phyloP scores from a whole-genome alignment of 805 yeast genomes.

The Suhomyces tanzawaensis region DNA sequence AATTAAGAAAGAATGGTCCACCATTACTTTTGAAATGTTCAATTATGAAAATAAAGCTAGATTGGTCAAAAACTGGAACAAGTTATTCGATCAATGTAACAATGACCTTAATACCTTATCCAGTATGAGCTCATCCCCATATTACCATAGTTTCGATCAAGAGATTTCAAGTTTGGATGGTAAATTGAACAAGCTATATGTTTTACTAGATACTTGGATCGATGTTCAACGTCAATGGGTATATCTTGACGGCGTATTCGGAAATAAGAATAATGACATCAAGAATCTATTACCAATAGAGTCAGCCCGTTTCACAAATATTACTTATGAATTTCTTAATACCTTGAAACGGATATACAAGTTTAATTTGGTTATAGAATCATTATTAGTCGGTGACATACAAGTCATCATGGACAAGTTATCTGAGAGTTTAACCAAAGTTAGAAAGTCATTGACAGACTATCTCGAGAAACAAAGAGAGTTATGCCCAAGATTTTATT shows the following conservation, averaged over 20 bases:
- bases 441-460: conserved; percentile 67
- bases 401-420: conserved; percentile 46
- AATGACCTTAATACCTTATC: conserved; percentile 61
- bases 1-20: conserved; percentile 58
- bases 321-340: conserved; percentile 59
- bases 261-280: conserved; percentile 51
- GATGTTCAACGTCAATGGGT: conserved; percentile 90
- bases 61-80: conserved; percentile 68
- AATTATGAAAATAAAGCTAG: conserved; percentile 50
- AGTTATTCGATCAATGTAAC: conserved; percentile 52
- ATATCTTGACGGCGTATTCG: conserved; percentile 77
- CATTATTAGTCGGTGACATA: conserved; percentile 50
- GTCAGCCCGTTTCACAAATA: conserved; percentile 58
- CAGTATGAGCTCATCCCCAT: conserved; percentile 71
- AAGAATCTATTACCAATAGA: conserved; percentile 67
- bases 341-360: conserved; percentile 50
- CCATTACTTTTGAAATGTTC: conserved; percentile 49
- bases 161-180: conserved; percentile 55
- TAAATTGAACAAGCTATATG: conserved; percentile 49
- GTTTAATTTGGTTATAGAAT: conserved; percentile 53
- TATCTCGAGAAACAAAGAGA: conserved; percentile 79
- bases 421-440: conserved; percentile 53
- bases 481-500: conserved; percentile 76
- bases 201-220: conserved; percentile 66
- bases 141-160: conserved; percentile 57